Percentiles rank a stretch among this genome's conserved stretches.
These are phyloP conservation scores for Golovinomyces cichoracearum DNA, from an alignment of 2,329 filamentous ascomycete genomes.

Conservation along the genomic window DNA sequence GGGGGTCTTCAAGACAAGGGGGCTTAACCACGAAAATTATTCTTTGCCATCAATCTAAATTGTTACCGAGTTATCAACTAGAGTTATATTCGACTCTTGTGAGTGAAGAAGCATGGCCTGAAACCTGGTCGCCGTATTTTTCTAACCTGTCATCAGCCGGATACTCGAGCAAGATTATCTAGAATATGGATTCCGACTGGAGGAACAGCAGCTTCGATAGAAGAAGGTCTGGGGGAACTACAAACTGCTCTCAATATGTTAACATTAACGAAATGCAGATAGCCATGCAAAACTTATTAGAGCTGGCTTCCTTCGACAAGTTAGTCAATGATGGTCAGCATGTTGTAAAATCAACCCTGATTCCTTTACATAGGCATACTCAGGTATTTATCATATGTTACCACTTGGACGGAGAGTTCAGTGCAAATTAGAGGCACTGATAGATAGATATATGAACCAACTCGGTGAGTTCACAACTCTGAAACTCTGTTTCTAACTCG, in stretches of 20 bases:
- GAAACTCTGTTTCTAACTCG: background rate
- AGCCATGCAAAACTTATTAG: constrained; percentile 40
- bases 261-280: constrained; percentile 19
- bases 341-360: background rate
- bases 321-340: constrained; percentile 15
- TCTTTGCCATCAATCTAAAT: too few relatives aligned
- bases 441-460: constrained; percentile 69
- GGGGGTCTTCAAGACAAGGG: too few relatives aligned
- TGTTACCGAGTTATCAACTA: too few relatives aligned
- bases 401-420: constrained; percentile 71
- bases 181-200: constrained; percentile 58
- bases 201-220: constrained; percentile 31
- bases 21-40: too few relatives aligned
- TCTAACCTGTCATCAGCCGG: constrained; percentile 16
- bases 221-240: constrained; percentile 21
- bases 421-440: constrained; percentile 58
- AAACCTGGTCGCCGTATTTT: too few relatives aligned
- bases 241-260: background rate
- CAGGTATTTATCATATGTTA: constrained; percentile 77
- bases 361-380: constrained; percentile 33
- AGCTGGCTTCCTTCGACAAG: constrained; percentile 50
- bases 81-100: too few relatives aligned
- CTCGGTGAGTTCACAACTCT: constrained; percentile 26
- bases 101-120: too few relatives aligned
- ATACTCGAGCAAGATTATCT: constrained; percentile 37